These are phyloP conservation scores for Phanerochaete sordida DNA, from an alignment of 768 basidiomycete genomes.

Conservation along the genomic window DNA sequence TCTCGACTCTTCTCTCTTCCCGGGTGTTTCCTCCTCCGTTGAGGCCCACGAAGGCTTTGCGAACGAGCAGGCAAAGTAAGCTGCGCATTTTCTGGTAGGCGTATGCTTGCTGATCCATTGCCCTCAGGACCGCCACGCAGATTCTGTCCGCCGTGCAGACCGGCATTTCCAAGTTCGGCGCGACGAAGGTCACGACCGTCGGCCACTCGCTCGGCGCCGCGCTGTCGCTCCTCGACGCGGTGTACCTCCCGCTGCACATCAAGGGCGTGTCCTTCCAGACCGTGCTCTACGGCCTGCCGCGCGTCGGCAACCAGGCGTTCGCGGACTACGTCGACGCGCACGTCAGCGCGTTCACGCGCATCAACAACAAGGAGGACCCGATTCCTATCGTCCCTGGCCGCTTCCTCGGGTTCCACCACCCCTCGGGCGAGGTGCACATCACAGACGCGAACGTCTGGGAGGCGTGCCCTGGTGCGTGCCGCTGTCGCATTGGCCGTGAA, in stretches of 20 bases:
- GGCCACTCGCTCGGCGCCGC: conserved; percentile 43
- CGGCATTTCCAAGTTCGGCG: conserved; percentile 32
- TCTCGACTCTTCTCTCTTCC: conserved; percentile 43
- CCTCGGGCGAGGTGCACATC: conserved; percentile 32
- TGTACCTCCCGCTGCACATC: conserved; percentile 37
- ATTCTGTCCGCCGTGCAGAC: conserved; percentile 43
- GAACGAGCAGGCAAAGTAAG: conserved; percentile 41
- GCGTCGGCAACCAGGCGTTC: conserved; percentile 53
- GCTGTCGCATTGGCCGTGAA: not conserved
- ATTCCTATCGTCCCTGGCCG: conserved; percentile 29
- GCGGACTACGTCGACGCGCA: conserved; percentile 48
- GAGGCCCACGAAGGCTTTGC: conserved; percentile 46
- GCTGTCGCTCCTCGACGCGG: conserved; percentile 34
- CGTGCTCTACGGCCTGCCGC: conserved; percentile 33
- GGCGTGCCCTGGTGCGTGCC: conserved; percentile 32
- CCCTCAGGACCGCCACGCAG: conserved; percentile 33
- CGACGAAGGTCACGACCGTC: conserved; percentile 39
- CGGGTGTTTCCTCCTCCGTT: conserved; percentile 40
- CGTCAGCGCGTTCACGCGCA: conserved; percentile 36
- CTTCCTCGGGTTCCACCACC: conserved; percentile 43
- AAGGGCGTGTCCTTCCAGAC: conserved; percentile 28
- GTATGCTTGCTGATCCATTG: not conserved
- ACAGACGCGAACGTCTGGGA: conserved; percentile 44
- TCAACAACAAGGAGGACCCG: conserved; percentile 45
- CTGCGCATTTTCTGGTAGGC: not conserved